A percentile compares a stretch with the other conserved stretches of the same genome.
Evolutionary conservation across 306 rosid genomes (phyloP).

Genomic region (Ormosia semicastrata): DNA sequence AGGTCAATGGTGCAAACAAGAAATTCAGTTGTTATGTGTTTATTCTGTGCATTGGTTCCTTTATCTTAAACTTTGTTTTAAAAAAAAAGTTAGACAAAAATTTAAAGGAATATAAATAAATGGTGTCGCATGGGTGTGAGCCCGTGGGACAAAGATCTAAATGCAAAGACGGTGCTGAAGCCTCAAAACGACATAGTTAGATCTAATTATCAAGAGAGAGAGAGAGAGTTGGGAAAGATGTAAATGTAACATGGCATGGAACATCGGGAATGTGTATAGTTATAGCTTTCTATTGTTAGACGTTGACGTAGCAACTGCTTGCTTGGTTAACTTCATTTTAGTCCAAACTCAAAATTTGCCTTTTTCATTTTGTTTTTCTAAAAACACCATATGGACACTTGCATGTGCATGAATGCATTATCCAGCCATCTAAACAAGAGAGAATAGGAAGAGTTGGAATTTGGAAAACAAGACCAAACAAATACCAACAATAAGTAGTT

Average conservation of each 20-base stretch:
- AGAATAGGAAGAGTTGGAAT: neutral
- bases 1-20: neutral
- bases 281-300: neutral
- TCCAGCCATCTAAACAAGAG: neutral
- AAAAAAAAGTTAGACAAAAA: neutral
- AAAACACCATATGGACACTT: neutral
- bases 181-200: neutral
- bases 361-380: neutral
- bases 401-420: conserved; percentile 12
- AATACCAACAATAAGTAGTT: neutral
- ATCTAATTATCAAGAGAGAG: neutral
- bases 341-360: neutral
- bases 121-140: neutral
- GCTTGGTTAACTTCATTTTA: neutral
- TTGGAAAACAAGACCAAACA: neutral
- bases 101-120: neutral
- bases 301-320: conserved; percentile 13
- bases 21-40: neutral
- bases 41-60: neutral
- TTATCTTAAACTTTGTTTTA: no score
- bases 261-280: neutral
- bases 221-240: neutral
- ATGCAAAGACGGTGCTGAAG: neutral
- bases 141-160: neutral
- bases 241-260: neutral